Evolutionary conservation across 2,329 filamentous ascomycete species (phyloP).

Genomic region (Arthrocladium fulminans): DNA sequence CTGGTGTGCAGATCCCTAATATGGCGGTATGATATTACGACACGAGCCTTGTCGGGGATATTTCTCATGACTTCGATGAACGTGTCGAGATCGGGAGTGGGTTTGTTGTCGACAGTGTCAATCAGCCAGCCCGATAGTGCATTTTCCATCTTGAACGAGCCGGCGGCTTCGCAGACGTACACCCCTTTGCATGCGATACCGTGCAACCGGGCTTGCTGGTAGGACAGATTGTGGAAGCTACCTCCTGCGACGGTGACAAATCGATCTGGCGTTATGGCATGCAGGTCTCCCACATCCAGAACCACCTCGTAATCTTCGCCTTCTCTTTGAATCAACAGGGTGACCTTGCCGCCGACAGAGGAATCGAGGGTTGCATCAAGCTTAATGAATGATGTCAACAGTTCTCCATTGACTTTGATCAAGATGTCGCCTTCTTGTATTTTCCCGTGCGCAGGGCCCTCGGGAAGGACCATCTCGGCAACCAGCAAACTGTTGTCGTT

Average conservation of each 20-base stretch:
- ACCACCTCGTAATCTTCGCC: conserved; percentile 80
- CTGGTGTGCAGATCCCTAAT: conserved; percentile 88
- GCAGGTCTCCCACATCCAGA: conserved; percentile 77
- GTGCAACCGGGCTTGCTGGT: conserved; percentile 93
- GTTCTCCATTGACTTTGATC: conserved; percentile 83
- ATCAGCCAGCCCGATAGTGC: conserved; percentile 89
- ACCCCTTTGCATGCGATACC: conserved; percentile 87
- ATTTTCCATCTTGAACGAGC: conserved; percentile 89
- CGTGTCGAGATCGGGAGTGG: conserved; percentile 73
- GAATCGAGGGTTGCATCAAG: conserved; percentile 88
- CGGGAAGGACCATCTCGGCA: conserved; percentile 85
- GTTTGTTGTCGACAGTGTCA: conserved; percentile 83
- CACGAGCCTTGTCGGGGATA: conserved; percentile 71
- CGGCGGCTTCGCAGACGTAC: conserved; percentile 87
- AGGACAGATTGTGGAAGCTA: conserved; percentile 92
- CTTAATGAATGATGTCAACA: conserved; percentile 85
- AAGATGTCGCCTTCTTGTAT: conserved; percentile 91
- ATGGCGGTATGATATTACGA: conserved; percentile 94
- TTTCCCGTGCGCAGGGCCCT: conserved; percentile 77
- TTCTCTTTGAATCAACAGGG: conserved; percentile 75
- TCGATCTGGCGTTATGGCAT: conserved; percentile 88
- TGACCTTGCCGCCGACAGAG: conserved; percentile 69
- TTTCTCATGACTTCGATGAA: conserved; percentile 86
- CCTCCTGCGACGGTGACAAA: conserved; percentile 91
- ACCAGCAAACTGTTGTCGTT: conserved; percentile 95